Evolutionary conservation across 768 basidiomycete genomes (phyloP).

Genomic region (Lactarius quietus): DNA sequence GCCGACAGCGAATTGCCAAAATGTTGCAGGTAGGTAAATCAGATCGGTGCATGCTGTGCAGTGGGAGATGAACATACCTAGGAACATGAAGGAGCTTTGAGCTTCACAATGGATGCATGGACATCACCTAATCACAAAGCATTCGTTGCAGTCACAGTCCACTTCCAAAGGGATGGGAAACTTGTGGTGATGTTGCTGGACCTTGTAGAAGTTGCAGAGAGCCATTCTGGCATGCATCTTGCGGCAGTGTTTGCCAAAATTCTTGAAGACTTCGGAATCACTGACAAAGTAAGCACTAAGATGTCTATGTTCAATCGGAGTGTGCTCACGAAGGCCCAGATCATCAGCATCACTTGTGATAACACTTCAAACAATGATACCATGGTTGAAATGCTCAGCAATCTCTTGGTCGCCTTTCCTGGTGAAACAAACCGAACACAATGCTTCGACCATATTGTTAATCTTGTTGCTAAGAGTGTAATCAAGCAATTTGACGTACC

Average conservation of each 20-base stretch:
- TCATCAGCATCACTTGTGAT: conserved; percentile 37
- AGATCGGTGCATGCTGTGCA: no score
- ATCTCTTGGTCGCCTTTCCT: conserved; percentile 27
- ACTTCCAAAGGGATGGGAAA: no score
- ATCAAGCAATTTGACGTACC: no score
- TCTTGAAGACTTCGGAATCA: conserved; percentile 29
- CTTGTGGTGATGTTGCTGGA: no score
- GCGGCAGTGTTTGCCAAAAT: no score
- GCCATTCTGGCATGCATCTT: no score
- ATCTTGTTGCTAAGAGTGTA: conserved; percentile 30
- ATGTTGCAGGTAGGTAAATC: conserved; percentile 11
- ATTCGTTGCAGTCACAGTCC: no score
- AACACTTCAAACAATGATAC: conserved; percentile 38
- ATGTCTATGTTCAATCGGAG: neutral
- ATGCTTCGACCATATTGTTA: conserved; percentile 43
- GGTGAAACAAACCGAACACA: conserved; percentile 30
- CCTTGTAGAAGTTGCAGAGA: no score
- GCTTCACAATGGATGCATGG: no score
- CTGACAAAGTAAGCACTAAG: conserved; percentile 30
- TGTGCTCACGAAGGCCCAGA: conserved; percentile 13
- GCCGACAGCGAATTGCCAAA: conserved; percentile 28
- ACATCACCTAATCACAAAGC: no score
- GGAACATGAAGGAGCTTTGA: no score
- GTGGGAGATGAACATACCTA: no score
- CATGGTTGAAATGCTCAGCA: conserved; percentile 33